Conservation (phyloP, 306 rosid genomes). For the Alnus rubra region DNA sequence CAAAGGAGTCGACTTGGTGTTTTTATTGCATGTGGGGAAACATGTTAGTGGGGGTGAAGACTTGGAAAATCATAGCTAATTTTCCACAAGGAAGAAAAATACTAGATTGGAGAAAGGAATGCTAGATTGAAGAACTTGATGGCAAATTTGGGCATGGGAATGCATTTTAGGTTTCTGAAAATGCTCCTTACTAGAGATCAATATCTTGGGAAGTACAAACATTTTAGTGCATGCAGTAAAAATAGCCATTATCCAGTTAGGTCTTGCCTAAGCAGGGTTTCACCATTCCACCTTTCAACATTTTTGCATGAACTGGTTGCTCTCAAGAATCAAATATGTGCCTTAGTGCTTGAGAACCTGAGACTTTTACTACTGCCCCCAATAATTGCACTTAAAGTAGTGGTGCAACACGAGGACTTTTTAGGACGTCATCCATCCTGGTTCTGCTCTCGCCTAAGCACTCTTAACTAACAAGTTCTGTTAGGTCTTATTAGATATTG, state of each 20-base stretch:
- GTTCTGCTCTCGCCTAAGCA: too few relatives aligned
- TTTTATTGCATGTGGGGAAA: not conserved
- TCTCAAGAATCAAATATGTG: not conserved
- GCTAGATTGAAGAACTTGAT: not conserved
- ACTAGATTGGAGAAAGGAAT: slow-evolving; percentile 3
- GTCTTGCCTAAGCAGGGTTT: not conserved
- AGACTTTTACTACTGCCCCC: too few relatives aligned
- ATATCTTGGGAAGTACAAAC: not conserved
- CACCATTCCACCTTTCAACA: not conserved
- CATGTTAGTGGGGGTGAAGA: not conserved
- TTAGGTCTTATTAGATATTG: too few relatives aligned
- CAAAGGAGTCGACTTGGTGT: not conserved
- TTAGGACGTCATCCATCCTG: too few relatives aligned
- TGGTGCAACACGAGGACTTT: too few relatives aligned
- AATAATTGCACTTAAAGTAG: too few relatives aligned
- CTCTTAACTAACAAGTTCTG: too few relatives aligned
- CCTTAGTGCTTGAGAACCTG: too few relatives aligned
- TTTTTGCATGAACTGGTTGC: not conserved
- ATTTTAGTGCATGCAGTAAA: not conserved
- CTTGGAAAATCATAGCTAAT: not conserved
- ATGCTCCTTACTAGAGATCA: not conserved
- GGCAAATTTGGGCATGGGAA: not conserved
- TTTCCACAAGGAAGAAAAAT: not conserved
- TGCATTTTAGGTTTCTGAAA: not conserved
- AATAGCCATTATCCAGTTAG: not conserved